Conservation (phyloP, 345 rosid genomes). For the Cardamine occulta region DNA sequence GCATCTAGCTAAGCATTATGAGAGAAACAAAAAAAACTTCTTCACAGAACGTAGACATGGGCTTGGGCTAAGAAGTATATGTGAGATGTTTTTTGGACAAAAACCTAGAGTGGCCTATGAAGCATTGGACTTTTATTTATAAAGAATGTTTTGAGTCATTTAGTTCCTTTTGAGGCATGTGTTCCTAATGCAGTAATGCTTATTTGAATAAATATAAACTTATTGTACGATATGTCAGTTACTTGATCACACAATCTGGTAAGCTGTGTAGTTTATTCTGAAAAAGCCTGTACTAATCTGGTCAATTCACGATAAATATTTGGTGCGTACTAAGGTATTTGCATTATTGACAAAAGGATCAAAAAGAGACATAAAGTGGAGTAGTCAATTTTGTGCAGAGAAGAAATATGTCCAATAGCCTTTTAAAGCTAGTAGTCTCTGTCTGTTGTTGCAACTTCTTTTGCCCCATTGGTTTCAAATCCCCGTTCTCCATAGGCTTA, state of each 20-base stretch:
- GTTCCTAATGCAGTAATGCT: not conserved
- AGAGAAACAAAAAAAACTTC: not conserved
- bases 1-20: not conserved
- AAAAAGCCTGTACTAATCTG: not conserved
- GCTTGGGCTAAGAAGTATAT: conserved; percentile 21
- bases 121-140: not conserved
- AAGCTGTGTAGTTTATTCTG: not conserved
- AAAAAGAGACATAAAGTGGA: not conserved
- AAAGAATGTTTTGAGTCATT: not conserved
- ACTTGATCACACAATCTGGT: not conserved
- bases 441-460: not conserved
- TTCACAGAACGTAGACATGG: conserved; percentile 12
- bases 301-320: not conserved
- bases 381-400: not conserved
- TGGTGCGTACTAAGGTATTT: not conserved
- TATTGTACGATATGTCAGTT: not conserved
- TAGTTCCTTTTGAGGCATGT: not conserved
- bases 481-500: not conserved
- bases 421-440: not conserved
- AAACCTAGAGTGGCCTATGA: conserved; percentile 2
- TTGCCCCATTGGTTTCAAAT: not conserved
- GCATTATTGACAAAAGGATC: not conserved
- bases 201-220: not conserved
- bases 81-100: not conserved
- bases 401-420: not conserved